phyloP scores from a whole-genome alignment of 2,329 filamentous ascomycete species.

The Knoxdaviesia proteae region DNA sequence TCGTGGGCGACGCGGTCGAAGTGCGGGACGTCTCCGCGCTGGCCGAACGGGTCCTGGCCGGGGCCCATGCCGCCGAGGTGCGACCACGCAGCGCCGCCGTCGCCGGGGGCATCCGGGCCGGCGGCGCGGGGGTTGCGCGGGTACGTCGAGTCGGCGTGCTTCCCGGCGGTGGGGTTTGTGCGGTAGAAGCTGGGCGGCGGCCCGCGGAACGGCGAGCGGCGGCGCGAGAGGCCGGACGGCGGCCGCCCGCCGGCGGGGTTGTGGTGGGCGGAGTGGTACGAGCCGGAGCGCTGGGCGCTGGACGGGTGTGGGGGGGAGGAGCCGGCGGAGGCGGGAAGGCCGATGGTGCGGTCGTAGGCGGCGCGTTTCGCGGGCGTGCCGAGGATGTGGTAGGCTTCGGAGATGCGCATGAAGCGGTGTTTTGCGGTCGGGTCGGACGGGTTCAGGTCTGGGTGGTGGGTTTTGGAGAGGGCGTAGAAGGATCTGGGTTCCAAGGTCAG shows the following conservation, averaged over 20 bases:
- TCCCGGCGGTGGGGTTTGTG: slow-evolving; percentile 55
- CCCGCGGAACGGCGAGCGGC: slow-evolving; percentile 57
- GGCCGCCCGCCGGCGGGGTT: slow-evolving; percentile 53
- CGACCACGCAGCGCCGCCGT: slow-evolving; percentile 6
- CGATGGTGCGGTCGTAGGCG: slow-evolving; percentile 56
- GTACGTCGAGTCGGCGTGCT: slow-evolving; percentile 30
- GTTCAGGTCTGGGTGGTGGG: slow-evolving; percentile 84
- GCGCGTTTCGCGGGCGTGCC: slow-evolving; percentile 52
- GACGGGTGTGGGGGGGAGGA: slow-evolving; percentile 6
- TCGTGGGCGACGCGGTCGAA: slow-evolving; percentile 60
- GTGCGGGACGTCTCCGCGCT: slow-evolving; percentile 37
- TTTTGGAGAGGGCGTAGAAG: slow-evolving; percentile 83
- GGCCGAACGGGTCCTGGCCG: slow-evolving; percentile 27
- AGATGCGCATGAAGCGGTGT: slow-evolving; percentile 61
- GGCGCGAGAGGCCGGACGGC: slow-evolving; percentile 58
- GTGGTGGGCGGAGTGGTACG: slow-evolving; percentile 29
- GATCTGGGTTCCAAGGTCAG: slow-evolving; percentile 20
- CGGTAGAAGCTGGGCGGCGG: slow-evolving; percentile 81
- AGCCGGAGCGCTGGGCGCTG: slow-evolving; percentile 13
- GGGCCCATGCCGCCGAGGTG: slow-evolving; percentile 32
- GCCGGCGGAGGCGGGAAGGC: slow-evolving; percentile 12
- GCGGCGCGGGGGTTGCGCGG: slow-evolving; percentile 26
- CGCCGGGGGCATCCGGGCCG: slow-evolving; percentile 9
- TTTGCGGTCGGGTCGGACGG: slow-evolving; percentile 50
- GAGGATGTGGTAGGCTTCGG: slow-evolving; percentile 65